Percentiles rank a stretch among this genome's conserved stretches.
phyloP scores from a whole-genome alignment of 2,329 filamentous ascomycete genomes.

The Fusarium vanettenii region DNA sequence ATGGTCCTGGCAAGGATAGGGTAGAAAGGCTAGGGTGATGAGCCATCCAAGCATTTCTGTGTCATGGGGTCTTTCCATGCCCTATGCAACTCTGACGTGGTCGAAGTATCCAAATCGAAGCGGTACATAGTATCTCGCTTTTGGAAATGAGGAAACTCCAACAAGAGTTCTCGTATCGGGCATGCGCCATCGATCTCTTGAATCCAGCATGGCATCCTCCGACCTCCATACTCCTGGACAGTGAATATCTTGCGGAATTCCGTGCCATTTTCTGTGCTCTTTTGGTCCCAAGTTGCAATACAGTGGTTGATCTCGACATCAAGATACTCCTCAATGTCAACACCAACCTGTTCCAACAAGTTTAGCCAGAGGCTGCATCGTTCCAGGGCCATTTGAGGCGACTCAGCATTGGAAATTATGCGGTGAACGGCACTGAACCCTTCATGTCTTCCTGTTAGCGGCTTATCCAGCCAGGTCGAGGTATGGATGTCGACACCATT shows the following conservation, averaged over 20 bases:
- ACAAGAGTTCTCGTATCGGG: background rate
- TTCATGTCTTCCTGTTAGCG: rapidly evolving
- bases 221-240: background rate
- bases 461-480: background rate
- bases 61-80: background rate
- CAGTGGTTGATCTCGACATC: background rate
- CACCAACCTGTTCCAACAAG: background rate
- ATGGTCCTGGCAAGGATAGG: background rate
- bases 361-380: background rate
- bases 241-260: background rate
- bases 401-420: background rate
- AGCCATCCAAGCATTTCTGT: background rate
- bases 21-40: background rate
- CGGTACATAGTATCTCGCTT: background rate
- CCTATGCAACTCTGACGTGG: background rate
- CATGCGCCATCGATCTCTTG: background rate
- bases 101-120: no score
- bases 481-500: background rate
- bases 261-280: background rate
- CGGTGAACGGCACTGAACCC: background rate
- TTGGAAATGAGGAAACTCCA: background rate
- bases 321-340: slow-evolving; percentile 6
- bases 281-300: background rate
- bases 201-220: background rate
- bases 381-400: background rate